Percentiles rank a stretch among this genome's conserved stretches.
Evolutionary conservation across 768 basidiomycete species (phyloP).

Genomic region (Psilocybe tampanensis): DNA sequence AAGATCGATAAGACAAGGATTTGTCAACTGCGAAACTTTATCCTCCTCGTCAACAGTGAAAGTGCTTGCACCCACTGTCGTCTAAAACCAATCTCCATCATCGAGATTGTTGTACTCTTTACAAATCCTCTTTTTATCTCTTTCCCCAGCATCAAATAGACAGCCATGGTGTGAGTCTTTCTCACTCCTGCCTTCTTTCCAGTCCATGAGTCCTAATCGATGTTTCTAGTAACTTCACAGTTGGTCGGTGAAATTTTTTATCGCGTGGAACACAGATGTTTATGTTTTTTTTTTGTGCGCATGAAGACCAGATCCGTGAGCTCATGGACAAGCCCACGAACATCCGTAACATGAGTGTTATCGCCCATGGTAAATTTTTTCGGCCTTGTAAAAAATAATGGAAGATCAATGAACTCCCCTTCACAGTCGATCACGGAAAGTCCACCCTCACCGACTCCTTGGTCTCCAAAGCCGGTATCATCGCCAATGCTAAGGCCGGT

Average conservation of each 20-base stretch:
- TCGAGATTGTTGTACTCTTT: slow-evolving; percentile 28
- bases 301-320: slow-evolving; percentile 77
- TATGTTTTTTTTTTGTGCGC: slow-evolving; percentile 13
- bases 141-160: slow-evolving; percentile 45
- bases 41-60: slow-evolving; percentile 40
- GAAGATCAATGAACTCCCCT: background rate
- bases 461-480: slow-evolving; percentile 99
- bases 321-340: slow-evolving; percentile 92
- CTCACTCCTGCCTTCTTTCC: slow-evolving; percentile 5
- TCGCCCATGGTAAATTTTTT: slow-evolving; percentile 75
- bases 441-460: slow-evolving; percentile 99
- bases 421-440: slow-evolving; percentile 97
- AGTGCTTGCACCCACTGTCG: slow-evolving; percentile 33
- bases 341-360: slow-evolving; percentile 95
- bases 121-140: slow-evolving; percentile 21
- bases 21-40: slow-evolving; percentile 40
- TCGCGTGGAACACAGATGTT: slow-evolving; percentile 4
- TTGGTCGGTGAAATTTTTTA: slow-evolving; percentile 55
- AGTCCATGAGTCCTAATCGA: slow-evolving; percentile 29
- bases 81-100: slow-evolving; percentile 33
- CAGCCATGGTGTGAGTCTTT: slow-evolving; percentile 76
- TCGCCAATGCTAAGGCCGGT: slow-evolving; percentile 92
- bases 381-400: slow-evolving; percentile 5
- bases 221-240: slow-evolving; percentile 78
- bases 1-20: slow-evolving; percentile 44